Evolutionary conservation across 148 eudicot genomes (phyloP).

Genomic region (Pharnaceum exiguum): DNA sequence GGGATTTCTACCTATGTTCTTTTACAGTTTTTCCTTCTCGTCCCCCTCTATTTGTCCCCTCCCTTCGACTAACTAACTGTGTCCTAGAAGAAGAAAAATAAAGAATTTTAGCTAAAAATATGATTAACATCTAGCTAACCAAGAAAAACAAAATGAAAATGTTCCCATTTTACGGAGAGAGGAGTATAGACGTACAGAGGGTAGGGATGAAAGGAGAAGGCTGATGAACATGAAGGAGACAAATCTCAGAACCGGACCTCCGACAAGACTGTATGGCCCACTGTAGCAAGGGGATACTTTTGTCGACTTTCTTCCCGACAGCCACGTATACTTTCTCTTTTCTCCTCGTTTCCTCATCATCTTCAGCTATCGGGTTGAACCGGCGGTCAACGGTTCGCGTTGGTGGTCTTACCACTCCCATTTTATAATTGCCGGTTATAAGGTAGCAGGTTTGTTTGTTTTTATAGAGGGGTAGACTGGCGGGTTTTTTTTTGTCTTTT

Average conservation of each 20-base stretch:
- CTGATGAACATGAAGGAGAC: constrained; percentile 76
- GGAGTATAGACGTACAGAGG: constrained; percentile 34
- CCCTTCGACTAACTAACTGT: too few relatives aligned
- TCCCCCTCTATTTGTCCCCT: too few relatives aligned
- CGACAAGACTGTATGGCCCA: constrained; percentile 49
- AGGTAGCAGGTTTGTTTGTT: too few relatives aligned
- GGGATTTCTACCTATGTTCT: too few relatives aligned
- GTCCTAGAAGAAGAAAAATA: too few relatives aligned
- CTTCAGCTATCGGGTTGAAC: constrained; percentile 32
- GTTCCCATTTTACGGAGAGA: too few relatives aligned
- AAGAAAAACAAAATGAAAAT: not conserved
- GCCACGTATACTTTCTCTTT: constrained; percentile 58
- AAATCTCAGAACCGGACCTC: constrained; percentile 32
- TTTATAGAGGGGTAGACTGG: too few relatives aligned
- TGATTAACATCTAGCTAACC: not conserved
- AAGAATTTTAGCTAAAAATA: not conserved
- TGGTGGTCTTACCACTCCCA: constrained; percentile 29
- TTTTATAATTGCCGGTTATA: not conserved
- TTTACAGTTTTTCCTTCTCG: too few relatives aligned
- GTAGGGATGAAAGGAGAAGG: constrained; percentile 81
- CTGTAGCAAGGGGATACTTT: constrained; percentile 40
- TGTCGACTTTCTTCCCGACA: constrained; percentile 54
- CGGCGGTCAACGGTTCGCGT: constrained; percentile 24
- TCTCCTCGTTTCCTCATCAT: constrained; percentile 18
- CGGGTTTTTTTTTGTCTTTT: too few relatives aligned